Conservation (phyloP, 108 stramenopile genomes). For the Schizochytrium sp. region DNA sequence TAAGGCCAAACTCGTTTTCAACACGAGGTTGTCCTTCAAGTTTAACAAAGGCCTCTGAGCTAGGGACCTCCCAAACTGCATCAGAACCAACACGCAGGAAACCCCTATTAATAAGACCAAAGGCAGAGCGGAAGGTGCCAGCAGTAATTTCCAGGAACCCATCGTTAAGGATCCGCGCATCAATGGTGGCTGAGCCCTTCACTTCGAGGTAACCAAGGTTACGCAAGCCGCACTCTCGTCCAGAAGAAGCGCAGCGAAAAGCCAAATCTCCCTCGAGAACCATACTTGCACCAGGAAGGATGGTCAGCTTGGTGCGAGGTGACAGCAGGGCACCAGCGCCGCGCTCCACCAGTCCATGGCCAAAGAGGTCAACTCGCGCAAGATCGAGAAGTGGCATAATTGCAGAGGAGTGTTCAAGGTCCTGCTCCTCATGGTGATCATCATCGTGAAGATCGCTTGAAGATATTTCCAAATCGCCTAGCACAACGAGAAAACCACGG, state of each 20-base stretch:
- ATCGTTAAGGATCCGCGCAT: slow-evolving; percentile 1
- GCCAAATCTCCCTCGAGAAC: slow-evolving; percentile 22
- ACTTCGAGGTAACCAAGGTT: slow-evolving; percentile 9
- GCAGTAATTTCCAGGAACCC: neutral
- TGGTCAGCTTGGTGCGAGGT: neutral
- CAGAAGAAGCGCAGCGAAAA: slow-evolving; percentile 15
- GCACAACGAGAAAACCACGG: neutral
- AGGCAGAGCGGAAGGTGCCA: slow-evolving; percentile 3
- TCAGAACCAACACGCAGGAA: neutral
- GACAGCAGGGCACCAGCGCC: slow-evolving; percentile 37
- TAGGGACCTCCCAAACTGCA: slow-evolving; percentile 2
- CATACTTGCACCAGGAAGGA: slow-evolving; percentile 7
- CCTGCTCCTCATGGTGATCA: slow-evolving; percentile 21
- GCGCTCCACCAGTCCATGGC: neutral
- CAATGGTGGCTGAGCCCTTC: slow-evolving; percentile 15
- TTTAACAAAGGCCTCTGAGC: neutral
- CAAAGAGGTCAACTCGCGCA: slow-evolving; percentile 15
- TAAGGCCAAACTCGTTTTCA: slow-evolving; percentile 21
- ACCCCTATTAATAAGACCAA: slow-evolving; percentile 25
- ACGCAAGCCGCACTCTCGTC: slow-evolving; percentile 8
- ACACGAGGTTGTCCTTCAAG: neutral
- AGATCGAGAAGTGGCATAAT: slow-evolving; percentile 40
- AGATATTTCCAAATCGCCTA: neutral
- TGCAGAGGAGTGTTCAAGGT: slow-evolving; percentile 54
- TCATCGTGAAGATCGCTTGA: slow-evolving; percentile 22